Conservation (phyloP, 495 filamentous ascomycete genomes). For the Talaromyces ruber region DNA sequence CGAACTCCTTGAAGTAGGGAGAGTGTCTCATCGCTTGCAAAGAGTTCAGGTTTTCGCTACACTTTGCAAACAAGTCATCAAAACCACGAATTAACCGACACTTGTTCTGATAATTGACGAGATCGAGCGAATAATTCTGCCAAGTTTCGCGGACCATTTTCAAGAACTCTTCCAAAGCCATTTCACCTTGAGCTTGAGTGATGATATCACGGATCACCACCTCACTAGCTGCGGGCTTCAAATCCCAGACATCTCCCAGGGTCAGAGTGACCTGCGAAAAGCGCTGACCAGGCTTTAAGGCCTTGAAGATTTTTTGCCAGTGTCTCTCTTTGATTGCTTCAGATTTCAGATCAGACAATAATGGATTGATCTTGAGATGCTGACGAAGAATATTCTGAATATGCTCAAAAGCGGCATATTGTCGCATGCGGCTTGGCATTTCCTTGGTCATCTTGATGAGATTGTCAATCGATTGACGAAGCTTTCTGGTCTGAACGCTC, state of each 20-base stretch:
- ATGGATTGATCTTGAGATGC: constrained; percentile 77
- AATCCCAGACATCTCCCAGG: constrained; percentile 95
- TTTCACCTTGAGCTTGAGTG: constrained; percentile 91
- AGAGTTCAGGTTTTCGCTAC: constrained; percentile 94
- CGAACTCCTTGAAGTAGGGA: constrained; percentile 97
- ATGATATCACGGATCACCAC: constrained; percentile 84
- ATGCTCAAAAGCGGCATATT: constrained; percentile 98
- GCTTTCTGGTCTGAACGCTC: constrained; percentile 84
- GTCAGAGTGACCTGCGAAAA: constrained; percentile 91
- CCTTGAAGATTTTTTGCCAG: constrained; percentile 96
- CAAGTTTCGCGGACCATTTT: constrained; percentile 95
- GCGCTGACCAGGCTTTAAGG: constrained; percentile 78
- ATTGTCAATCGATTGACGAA: constrained; percentile 77
- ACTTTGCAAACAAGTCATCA: constrained; percentile 97
- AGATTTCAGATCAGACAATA: constrained; percentile 88
- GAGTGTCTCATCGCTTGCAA: constrained; percentile 98
- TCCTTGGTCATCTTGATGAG: constrained; percentile 98
- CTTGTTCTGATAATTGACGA: constrained; percentile 96
- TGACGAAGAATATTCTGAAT: constrained; percentile 86
- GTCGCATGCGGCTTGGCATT: constrained; percentile 97
- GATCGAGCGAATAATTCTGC: constrained; percentile 87
- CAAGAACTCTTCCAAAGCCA: constrained; percentile 97
- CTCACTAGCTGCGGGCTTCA: constrained; percentile 82
- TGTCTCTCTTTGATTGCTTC: constrained; percentile 94
- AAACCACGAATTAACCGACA: constrained; percentile 95